These are phyloP conservation scores for Poa pratensis DNA, from an alignment of 176 grass and related monocot species.

Conservation along the genomic window DNA sequence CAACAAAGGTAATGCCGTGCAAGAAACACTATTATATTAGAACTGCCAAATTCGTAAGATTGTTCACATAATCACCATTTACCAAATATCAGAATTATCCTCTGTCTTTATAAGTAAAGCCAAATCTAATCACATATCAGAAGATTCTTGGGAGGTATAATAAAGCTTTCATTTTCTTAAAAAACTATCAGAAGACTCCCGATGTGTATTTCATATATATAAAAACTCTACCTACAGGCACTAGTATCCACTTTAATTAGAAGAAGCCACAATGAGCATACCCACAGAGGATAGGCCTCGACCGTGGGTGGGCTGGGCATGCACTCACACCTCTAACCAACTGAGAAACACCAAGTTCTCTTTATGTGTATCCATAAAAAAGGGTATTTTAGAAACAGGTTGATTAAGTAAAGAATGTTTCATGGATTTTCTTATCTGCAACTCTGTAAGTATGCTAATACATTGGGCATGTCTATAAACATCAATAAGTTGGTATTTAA, in stretches of 20 bases:
- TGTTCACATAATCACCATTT: slow-evolving; percentile 15
- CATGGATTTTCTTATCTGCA: not conserved
- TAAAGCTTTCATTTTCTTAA: not conserved
- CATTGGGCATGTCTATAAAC: not conserved
- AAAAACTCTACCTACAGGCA: not conserved
- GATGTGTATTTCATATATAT: not conserved
- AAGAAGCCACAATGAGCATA: not conserved
- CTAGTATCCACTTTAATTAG: slow-evolving; percentile 15
- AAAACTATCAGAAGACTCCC: not conserved
- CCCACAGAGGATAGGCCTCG: not conserved
- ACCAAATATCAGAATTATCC: slow-evolving; percentile 3
- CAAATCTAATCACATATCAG: not conserved
- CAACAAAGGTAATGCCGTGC: not conserved
- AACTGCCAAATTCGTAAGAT: not conserved
- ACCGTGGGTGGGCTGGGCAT: not conserved
- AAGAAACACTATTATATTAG: slow-evolving; percentile 21
- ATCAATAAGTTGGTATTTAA: not conserved
- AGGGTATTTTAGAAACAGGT: slow-evolving; percentile 11
- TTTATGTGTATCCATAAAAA: not conserved
- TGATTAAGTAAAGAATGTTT: not conserved
- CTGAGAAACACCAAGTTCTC: not conserved
- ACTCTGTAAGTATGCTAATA: not conserved
- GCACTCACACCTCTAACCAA: not conserved
- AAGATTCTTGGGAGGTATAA: not conserved
- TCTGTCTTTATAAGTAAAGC: not conserved